Base-by-base conservation (phyloP, 2,329 filamentous ascomycete species). In the Trichoderma semiorbis region DNA sequence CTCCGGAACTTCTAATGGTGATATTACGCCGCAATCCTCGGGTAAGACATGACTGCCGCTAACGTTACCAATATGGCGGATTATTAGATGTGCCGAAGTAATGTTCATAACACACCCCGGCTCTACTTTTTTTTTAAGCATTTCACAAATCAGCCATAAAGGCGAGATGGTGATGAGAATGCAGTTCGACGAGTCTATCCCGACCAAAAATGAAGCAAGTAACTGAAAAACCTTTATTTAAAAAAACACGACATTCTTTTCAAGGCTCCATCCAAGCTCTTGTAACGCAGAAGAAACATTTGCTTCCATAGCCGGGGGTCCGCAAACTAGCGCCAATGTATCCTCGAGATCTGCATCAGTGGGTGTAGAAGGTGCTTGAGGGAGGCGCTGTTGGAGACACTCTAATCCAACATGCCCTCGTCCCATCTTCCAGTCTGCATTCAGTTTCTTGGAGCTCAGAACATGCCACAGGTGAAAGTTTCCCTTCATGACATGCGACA, bases 291-390 rank as follows among this genome's bases (percentile, higher is more conserved):
- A 18, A 12, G 60, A 63, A n/a, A 63, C 60, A n/a, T 16, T 43
- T 8, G 34, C 34, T 7, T 63, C 64, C 64, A 67, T 67, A 30
- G 64, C 32, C 3, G 64, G 32, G 4, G 64, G 64, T 3, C 64
- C 64, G 16, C 64, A 67, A 16, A 67, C 64, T 26, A 67, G 28
- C 7, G 64, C 50, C 18, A 67, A 18, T 3, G 64, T 67, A 67
- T 67, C 63, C 8, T 34, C 53, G 4, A 28, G n/a, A 14, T 32
- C 50, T 18, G 24, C 8, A 43, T 10, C 32, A 21, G 18, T 30
- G 18, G 18, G 7, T 30, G 10, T 14, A 39, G 60, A 39, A n/a
- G 64, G 32, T 12, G 64, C 50, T 30, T 50, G 8, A 2, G 64
- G 64, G 8, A 67, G 64, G 34, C 58, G 50, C 3, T 30, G 14